Base-by-base conservation (phyloP, 2,329 filamentous ascomycete species). In the Cladosporium sp. region DNA sequence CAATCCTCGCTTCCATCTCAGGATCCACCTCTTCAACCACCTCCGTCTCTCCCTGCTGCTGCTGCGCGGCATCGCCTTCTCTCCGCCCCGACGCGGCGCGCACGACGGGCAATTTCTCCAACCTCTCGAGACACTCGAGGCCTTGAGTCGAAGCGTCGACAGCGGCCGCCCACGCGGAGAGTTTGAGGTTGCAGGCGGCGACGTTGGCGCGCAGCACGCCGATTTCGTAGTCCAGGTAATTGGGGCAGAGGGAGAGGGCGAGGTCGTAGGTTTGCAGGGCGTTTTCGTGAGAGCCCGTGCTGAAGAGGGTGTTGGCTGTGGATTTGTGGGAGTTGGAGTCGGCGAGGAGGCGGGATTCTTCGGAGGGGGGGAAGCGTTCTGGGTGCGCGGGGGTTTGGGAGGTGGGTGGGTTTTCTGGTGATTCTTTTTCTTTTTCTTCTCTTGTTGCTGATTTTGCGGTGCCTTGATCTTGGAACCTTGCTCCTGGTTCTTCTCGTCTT, bases 121-220 rank as follows among this genome's bases (percentile, higher is more conserved):
- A 62, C 22, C 79, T 77, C 54, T 86, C 82, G n/a, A 97, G 71
- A 1, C 80, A 77, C 9, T 91, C 85, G 0, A 97, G 65, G 2
- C 89, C 85, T 9, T 80, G 76, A 0, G 83, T 87, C 1, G 91
- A 90, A 8, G 81, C 78, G 43, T 85, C 84, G 38, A 90, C 79
- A 8, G 89, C 88, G 24, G 88, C 83, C 58, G 91, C 89, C 88
- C 90, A 96, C 54, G 92, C 85, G 54, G 84, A 77, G 3, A 95
- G 75, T 66, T 95, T 95, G 49, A 97, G 68, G 61, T 96, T 83
- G 65, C 90, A 96, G 8, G 91, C 92, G 1, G 92, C 81, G 58
- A 96, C 85, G 72, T 97, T 97, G 66, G 87, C 90, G 53, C 85
- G 83, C 5, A 97, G 76, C 8, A 97, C 88, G 20, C 91, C 89